Evolutionary conservation across 371 early-diverging fungal species (phyloP).

Genomic region (Saksenaea oblongispora): DNA sequence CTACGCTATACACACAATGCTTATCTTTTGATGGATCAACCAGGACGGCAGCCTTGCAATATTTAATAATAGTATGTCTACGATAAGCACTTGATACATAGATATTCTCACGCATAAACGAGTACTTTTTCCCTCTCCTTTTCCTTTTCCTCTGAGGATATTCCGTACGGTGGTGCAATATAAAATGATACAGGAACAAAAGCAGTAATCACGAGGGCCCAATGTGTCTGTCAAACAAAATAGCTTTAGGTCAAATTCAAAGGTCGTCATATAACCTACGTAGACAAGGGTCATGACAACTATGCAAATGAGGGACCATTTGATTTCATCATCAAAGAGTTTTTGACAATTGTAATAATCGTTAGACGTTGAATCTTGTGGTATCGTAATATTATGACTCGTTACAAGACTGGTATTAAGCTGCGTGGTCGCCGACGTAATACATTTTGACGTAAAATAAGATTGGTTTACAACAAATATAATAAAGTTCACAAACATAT

Average conservation of each 20-base stretch:
- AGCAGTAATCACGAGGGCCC: conserved; percentile 15
- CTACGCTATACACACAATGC: too few species aligned
- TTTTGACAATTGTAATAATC: conserved; percentile 49
- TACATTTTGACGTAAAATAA: conserved; percentile 19
- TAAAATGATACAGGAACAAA: conserved; percentile 20
- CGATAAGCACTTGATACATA: not conserved
- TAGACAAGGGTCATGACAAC: conserved; percentile 40
- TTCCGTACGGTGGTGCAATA: conserved; percentile 10
- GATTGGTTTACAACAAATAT: conserved; percentile 16
- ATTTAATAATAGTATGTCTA: not conserved
- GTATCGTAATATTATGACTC: not conserved
- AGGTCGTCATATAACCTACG: conserved; percentile 23
- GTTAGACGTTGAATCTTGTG: not conserved
- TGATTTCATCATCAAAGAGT: conserved; percentile 42
- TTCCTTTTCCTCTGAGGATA: not conserved
- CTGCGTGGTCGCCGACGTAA: conserved; percentile 4
- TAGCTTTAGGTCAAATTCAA: not conserved
- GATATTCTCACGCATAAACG: not conserved
- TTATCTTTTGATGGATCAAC: too few species aligned
- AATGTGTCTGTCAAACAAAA: conserved; percentile 14
- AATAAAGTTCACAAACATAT: conserved; percentile 23
- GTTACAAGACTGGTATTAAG: not conserved
- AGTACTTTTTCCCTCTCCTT: not conserved
- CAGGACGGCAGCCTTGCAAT: too few species aligned
- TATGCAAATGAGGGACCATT: conserved; percentile 41